Percentiles rank a stretch among this genome's conserved stretches.
phyloP scores from a whole-genome alignment of 2,329 filamentous ascomycete genomes.

The Ustulina deusta region DNA sequence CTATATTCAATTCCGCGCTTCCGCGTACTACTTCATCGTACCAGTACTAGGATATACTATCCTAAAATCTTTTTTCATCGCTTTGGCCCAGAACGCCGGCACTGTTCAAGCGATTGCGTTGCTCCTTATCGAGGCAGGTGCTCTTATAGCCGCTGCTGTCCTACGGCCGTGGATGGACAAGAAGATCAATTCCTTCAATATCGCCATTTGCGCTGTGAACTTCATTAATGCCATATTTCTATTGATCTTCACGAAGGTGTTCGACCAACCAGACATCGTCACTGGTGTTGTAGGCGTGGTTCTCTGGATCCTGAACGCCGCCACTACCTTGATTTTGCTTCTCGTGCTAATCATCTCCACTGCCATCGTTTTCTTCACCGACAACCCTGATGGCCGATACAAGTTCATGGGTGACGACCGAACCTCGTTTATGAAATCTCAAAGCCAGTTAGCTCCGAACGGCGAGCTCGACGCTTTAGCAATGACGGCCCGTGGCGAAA shows the following conservation, averaged over 20 bases:
- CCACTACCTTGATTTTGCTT: constrained; percentile 83
- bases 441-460: constrained; percentile 79
- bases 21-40: constrained; percentile 94
- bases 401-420: constrained; percentile 97
- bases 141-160: constrained; percentile 81
- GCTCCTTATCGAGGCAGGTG: constrained; percentile 82
- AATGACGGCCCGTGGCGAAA: constrained; percentile 88
- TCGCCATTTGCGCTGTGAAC: constrained; percentile 89
- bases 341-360: constrained; percentile 84
- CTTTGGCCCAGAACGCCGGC: constrained; percentile 77
- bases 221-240: constrained; percentile 92
- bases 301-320: constrained; percentile 88
- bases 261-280: constrained; percentile 84
- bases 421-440: constrained; percentile 97
- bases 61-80: constrained; percentile 91
- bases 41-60: constrained; percentile 81
- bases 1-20: constrained; percentile 96
- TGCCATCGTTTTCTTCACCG: constrained; percentile 80
- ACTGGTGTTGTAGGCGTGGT: constrained; percentile 89
- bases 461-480: constrained; percentile 92
- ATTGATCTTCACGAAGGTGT: constrained; percentile 87
- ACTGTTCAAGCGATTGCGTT: constrained; percentile 84
- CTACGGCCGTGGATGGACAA: constrained; percentile 98
- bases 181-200: constrained; percentile 97
- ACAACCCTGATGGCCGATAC: constrained; percentile 95